These are phyloP conservation scores for Pichia eremophila DNA, from an alignment of 805 yeast species.

Conservation along the genomic window DNA sequence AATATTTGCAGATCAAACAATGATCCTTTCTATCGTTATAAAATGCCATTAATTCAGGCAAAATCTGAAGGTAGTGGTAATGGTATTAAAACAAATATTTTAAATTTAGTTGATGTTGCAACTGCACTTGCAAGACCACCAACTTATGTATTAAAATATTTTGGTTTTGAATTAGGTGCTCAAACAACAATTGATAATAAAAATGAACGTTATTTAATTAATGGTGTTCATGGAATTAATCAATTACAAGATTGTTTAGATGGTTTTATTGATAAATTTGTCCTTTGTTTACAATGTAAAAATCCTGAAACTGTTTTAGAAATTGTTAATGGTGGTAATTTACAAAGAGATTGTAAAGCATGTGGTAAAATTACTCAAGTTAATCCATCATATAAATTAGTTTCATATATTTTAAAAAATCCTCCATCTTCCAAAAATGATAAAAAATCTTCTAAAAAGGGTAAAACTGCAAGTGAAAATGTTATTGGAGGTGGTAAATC, in stretches of 20 bases:
- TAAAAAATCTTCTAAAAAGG: slow-evolving; percentile 37
- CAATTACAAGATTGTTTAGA: slow-evolving; percentile 91
- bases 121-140: slow-evolving; percentile 92
- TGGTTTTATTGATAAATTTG: slow-evolving; percentile 88
- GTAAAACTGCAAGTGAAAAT: slow-evolving; percentile 68
- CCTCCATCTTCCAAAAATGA: slow-evolving; percentile 52
- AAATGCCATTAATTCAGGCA: slow-evolving; percentile 96
- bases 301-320: slow-evolving; percentile 95
- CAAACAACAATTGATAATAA: slow-evolving; percentile 77
- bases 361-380: slow-evolving; percentile 86
- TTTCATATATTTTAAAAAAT: slow-evolving; percentile 82
- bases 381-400: slow-evolving; percentile 78
- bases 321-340: slow-evolving; percentile 61
- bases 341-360: slow-evolving; percentile 93
- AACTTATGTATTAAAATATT: slow-evolving; percentile 82
- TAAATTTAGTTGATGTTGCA: slow-evolving; percentile 87
- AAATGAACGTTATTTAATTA: slow-evolving; percentile 81
- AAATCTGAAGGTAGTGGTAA: slow-evolving; percentile 98
- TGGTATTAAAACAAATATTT: slow-evolving; percentile 94
- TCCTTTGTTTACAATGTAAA: slow-evolving; percentile 88
- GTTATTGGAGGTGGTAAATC: slow-evolving; percentile 83
- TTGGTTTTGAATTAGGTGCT: slow-evolving; percentile 96
- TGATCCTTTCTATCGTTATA: slow-evolving; percentile 98
- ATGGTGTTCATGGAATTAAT: slow-evolving; percentile 86
- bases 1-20: slow-evolving; percentile 95